A percentile compares a stretch with the other conserved stretches of the same genome.
These are phyloP conservation scores for Diatrype stigma DNA, from an alignment of 2,329 filamentous ascomycete genomes.

Conservation along the genomic window DNA sequence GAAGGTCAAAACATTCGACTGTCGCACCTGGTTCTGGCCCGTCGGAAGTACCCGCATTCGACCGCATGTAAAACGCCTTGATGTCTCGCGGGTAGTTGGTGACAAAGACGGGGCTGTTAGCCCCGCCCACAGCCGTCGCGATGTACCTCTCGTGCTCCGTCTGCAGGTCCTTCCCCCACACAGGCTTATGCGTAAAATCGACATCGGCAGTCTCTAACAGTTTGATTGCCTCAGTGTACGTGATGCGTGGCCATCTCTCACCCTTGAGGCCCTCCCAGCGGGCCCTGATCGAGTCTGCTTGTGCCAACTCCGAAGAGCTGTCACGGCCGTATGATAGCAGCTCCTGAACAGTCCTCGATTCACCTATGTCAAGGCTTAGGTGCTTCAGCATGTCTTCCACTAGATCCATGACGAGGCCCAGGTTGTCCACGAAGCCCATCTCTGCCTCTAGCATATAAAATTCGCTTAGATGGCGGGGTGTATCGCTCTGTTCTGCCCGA, in stretches of 20 bases:
- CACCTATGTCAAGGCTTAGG: slow-evolving; percentile 36
- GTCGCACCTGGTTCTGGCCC: slow-evolving; percentile 41
- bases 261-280: slow-evolving; percentile 69
- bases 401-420: slow-evolving; percentile 71
- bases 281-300: slow-evolving; percentile 50
- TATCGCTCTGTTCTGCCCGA: slow-evolving; percentile 89
- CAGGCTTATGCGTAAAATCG: slow-evolving; percentile 64
- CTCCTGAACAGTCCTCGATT: slow-evolving; percentile 41
- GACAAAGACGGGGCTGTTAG: slow-evolving; percentile 72
- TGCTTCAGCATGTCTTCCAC: slow-evolving; percentile 72
- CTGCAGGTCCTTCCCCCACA: slow-evolving; percentile 72
- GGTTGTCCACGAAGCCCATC: slow-evolving; percentile 68
- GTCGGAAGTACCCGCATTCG: slow-evolving; percentile 8
- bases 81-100: slow-evolving; percentile 85
- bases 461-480: slow-evolving; percentile 87
- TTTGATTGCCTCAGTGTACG: slow-evolving; percentile 74
- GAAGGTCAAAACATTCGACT: slow-evolving; percentile 85
- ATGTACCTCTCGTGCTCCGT: slow-evolving; percentile 92
- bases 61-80: slow-evolving; percentile 87
- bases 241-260: slow-evolving; percentile 70
- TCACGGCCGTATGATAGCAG: slow-evolving; percentile 37
- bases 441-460: slow-evolving; percentile 99
- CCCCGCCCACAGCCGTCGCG: slow-evolving; percentile 52
- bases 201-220: slow-evolving; percentile 57
- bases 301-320: slow-evolving; percentile 39